These are phyloP conservation scores for Trichoderma sp. DNA, from an alignment of 2,329 filamentous ascomycete species.

Conservation along the genomic window DNA sequence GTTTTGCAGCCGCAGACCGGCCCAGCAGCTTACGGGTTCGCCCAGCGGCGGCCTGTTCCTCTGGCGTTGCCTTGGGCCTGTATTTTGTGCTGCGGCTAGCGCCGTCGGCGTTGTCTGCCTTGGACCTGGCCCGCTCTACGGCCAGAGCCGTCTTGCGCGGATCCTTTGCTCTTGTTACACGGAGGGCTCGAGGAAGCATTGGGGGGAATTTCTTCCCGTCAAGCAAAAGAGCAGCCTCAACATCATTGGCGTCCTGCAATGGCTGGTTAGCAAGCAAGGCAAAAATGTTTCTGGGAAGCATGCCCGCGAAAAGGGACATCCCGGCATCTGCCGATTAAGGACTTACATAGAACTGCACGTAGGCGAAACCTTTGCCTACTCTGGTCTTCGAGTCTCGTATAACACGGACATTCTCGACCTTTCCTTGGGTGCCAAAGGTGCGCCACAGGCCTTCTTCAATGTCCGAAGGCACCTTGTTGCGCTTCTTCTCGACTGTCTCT, in stretches of 20 bases:
- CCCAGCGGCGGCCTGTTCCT: slow-evolving; percentile 72
- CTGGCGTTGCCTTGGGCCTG: slow-evolving; percentile 69
- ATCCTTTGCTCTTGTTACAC: slow-evolving; percentile 85
- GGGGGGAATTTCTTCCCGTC: slow-evolving; percentile 93
- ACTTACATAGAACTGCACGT: slow-evolving; percentile 85
- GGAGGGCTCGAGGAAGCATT: slow-evolving; percentile 84
- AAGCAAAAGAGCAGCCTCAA: slow-evolving; percentile 87
- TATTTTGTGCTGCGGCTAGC: slow-evolving; percentile 57
- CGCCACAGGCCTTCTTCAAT: slow-evolving; percentile 92
- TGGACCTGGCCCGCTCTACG: slow-evolving; percentile 41
- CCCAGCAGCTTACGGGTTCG: slow-evolving; percentile 76
- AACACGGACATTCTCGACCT: slow-evolving; percentile 90
- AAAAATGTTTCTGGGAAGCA: not conserved
- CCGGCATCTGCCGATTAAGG: not conserved
- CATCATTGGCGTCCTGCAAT: slow-evolving; percentile 73
- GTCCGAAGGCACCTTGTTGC: slow-evolving; percentile 76
- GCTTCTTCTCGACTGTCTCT: slow-evolving; percentile 71
- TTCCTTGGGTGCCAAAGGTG: slow-evolving; percentile 73
- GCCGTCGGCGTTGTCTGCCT: slow-evolving; percentile 43
- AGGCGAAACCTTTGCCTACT: slow-evolving; percentile 95
- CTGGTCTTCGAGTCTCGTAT: slow-evolving; percentile 87
- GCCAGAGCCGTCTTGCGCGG: slow-evolving; percentile 62
- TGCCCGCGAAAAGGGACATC: not conserved
- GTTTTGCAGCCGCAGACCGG: slow-evolving; percentile 62
- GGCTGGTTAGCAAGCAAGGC: not conserved